Base-by-base conservation (phyloP, 371 early-diverging fungal species). In the Phascolomyces articulosus region DNA sequence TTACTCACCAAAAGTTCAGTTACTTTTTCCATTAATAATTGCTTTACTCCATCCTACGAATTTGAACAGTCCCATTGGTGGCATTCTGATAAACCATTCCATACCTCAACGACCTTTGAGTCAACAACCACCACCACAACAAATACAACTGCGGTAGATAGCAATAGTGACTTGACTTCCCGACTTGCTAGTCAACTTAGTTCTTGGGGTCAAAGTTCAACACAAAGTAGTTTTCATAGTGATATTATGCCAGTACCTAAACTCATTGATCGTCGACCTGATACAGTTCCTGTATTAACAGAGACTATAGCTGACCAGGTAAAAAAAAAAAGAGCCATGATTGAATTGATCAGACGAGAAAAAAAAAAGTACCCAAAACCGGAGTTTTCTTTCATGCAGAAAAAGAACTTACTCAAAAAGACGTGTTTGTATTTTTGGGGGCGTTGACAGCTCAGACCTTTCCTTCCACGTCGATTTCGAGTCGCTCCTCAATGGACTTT, bases 401-500 rank as follows among this genome's bases (percentile, higher is more conserved):
- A 38, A 38, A 38, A 13, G 38, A 38, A 38, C n/a, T n/a, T n/a
- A n/a, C n/a, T n/a, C n/a, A n/a, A 38, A 38, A 38, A 15, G 24
- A 28, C 27, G 8, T 26, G 20, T 60, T 28, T 15, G 20, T 47
- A 41, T n/a, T 53, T 34, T 16, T n/a, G 8, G 15, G 20, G 18
- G 7, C 1, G 21, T n/a, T 54, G 34, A 55, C 29, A 81, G 79
- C 59, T 79, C 21, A 77, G 79, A 41, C 77, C 77, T 8, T 77
- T 75, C 60, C 68, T 93, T 20, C 92, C 93, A 16, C 81, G 87
- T 13, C 76, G 90, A 24, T 77, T 82, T 15, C 82, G 89, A 40
- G 86, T 91, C 62, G 80, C 91, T 0, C 68, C 84, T 6, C 80
- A 74, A 47, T 95, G 95, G 94, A 82, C 82, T 4, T 80, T 98